Evolutionary conservation across 129 eudicot species (phyloP), one percentile per base, ranked within the genome.

Genomic region (Escallonia herrerae): DNA sequence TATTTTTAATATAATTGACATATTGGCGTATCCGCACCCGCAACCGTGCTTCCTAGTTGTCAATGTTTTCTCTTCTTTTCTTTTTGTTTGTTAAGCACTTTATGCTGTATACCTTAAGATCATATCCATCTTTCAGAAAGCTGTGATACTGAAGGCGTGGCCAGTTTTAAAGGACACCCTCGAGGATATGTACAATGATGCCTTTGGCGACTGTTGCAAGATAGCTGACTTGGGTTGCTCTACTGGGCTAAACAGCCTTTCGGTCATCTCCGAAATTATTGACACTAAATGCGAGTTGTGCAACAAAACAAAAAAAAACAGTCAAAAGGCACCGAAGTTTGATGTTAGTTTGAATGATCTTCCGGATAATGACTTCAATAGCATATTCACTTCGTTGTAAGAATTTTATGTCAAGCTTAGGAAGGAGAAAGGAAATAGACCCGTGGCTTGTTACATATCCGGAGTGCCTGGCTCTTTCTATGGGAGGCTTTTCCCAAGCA

Each of bases 351-450:
- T 75, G 3, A 75, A 63, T 63, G 80, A 75, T 63, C 75, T 75
- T 7, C 58, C 64, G n/a, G 70, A 44, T 7, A 75, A 68, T 69
- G 80, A 75, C 47, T 75, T 75, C 54, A 75, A 68, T 52, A 68
- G 65, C 62, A 8, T 75, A 1, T 75, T 69, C 59, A 63, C 56
- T 8, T 9, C 40, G 60, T 43, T 75, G 39, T 59, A 59, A 11
- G n/a, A n/a, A 41, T 55, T 75, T 41, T 40, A 46, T 5, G 37
- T 46, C 5, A 38, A 2, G 45, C 3, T 41, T 2, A n/a, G 40
- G 46, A 44, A 45, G 44, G 56, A 12, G 41, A 49, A 53, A 13
- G 63, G 50, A 15, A 47, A 15, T 9, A 37, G 6, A 1, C 15
- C 7, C 13, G 57, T 67, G 58, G 13, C 66, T 3, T 74, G 78